Evolutionary conservation across 768 basidiomycete species (phyloP).

Genomic region (Tricholoma bakamatsutake): DNA sequence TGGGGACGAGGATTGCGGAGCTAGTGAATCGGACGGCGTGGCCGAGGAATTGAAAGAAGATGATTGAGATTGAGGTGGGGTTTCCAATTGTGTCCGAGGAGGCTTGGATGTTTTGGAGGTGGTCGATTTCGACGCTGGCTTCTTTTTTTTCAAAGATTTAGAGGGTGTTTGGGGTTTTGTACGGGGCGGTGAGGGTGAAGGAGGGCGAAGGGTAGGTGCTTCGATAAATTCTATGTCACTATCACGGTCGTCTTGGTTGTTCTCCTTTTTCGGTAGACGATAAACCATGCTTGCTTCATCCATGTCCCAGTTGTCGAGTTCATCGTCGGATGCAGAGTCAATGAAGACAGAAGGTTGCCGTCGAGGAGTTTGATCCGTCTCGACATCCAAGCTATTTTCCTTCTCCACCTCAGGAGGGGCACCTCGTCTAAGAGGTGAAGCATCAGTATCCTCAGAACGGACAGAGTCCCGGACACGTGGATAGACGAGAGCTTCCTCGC

Average conservation of each 20-base stretch:
- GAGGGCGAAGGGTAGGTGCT: slow-evolving; percentile 2
- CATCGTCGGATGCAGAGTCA: slow-evolving; percentile 22
- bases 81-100: slow-evolving; percentile 26
- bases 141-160: not conserved
- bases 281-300: slow-evolving; percentile 38
- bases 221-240: slow-evolving; percentile 32
- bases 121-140: not conserved
- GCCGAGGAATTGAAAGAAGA: slow-evolving; percentile 23
- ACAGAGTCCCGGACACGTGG: slow-evolving; percentile 1
- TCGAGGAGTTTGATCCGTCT: not conserved
- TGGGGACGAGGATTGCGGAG: slow-evolving; percentile 18
- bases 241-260: slow-evolving; percentile 19
- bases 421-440: not conserved
- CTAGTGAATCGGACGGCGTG: slow-evolving; percentile 15
- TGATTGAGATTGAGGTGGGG: slow-evolving; percentile 34
- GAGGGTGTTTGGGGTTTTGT: not conserved
- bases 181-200: slow-evolving; percentile 5
- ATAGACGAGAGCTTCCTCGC: slow-evolving; percentile 13
- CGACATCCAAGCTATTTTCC: not conserved
- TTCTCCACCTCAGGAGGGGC: slow-evolving; percentile 2
- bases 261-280: slow-evolving; percentile 16
- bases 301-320: slow-evolving; percentile 33
- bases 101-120: not conserved
- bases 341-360: slow-evolving; percentile 4
- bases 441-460: not conserved